phyloP scores from a whole-genome alignment of 2,329 filamentous ascomycete genomes.

The Teratosphaeria epicoccoides region DNA sequence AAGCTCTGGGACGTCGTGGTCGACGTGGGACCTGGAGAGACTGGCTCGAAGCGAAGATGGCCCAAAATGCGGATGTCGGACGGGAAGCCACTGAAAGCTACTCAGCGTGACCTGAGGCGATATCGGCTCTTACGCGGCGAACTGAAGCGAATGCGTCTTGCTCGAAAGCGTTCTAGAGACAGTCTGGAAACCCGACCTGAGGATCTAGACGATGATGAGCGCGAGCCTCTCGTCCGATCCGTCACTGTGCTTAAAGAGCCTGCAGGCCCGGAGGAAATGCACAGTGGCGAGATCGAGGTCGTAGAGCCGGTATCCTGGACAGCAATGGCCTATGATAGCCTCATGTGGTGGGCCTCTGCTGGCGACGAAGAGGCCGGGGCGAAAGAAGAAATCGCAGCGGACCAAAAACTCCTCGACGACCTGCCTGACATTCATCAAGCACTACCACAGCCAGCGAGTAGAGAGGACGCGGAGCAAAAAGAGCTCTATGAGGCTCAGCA shows the following conservation, averaged over 20 bases:
- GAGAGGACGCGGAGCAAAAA: slow-evolving; percentile 5
- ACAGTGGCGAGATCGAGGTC: slow-evolving; percentile 22
- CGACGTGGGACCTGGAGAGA: slow-evolving; percentile 45
- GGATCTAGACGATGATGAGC: slow-evolving; percentile 20
- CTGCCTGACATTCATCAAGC: slow-evolving; percentile 24
- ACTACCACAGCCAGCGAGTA: slow-evolving; percentile 5
- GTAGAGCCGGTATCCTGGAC: slow-evolving; percentile 54
- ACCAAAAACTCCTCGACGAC: slow-evolving; percentile 35
- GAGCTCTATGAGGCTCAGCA: slow-evolving; percentile 5
- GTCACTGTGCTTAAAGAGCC: slow-evolving; percentile 10
- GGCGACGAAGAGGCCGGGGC: slow-evolving; percentile 55
- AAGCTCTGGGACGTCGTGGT: slow-evolving; percentile 84
- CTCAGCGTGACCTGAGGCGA: slow-evolving; percentile 77
- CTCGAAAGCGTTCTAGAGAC: slow-evolving; percentile 24
- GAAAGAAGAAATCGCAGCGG: slow-evolving; percentile 44
- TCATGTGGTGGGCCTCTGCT: slow-evolving; percentile 85
- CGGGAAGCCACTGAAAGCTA: slow-evolving; percentile 63
- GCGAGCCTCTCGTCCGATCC: slow-evolving; percentile 4
- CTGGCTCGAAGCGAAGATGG: slow-evolving; percentile 43
- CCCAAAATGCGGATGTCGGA: slow-evolving; percentile 59
- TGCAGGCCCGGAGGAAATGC: neutral
- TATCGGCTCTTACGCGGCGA: slow-evolving; percentile 60
- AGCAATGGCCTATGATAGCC: slow-evolving; percentile 66
- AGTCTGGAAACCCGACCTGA: slow-evolving; percentile 11
- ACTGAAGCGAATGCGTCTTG: slow-evolving; percentile 34